phyloP scores from a whole-genome alignment of 2,329 filamentous ascomycete genomes.

The Fusarium sp. region DNA sequence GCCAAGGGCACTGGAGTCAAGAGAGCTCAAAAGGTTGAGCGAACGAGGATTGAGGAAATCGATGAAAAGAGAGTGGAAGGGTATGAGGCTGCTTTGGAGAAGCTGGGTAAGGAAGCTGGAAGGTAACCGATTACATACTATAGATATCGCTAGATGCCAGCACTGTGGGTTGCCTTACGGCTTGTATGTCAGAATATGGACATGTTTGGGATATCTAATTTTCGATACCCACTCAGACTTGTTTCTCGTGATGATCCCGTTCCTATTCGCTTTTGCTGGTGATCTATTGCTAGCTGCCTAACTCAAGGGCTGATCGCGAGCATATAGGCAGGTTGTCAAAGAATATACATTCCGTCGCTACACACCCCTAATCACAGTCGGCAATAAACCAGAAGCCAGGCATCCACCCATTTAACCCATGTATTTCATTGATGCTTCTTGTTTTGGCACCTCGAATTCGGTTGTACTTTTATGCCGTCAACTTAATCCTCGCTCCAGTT shows the following conservation, averaged over 20 bases:
- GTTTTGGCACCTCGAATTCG: neutral
- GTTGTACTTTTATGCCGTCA: neutral
- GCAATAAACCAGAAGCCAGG: neutral
- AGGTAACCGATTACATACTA: slow-evolving; percentile 27
- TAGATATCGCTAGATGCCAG: slow-evolving; percentile 1
- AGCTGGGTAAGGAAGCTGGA: slow-evolving; percentile 68
- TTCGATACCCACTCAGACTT: neutral
- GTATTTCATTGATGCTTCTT: neutral
- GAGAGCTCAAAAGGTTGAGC: slow-evolving; percentile 56
- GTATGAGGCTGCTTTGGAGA: slow-evolving; percentile 67
- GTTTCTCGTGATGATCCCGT: neutral
- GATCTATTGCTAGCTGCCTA: neutral
- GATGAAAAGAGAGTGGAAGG: slow-evolving; percentile 55
- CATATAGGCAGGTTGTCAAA: neutral
- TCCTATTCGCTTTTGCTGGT: neutral
- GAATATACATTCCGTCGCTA: neutral
- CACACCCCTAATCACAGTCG: neutral
- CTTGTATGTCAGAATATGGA: neutral
- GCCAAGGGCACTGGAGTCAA: slow-evolving; percentile 64
- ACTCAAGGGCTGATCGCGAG: neutral
- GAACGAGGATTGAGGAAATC: slow-evolving; percentile 59
- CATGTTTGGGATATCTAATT: neutral
- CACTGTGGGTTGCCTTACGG: neutral
- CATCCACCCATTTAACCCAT: neutral
- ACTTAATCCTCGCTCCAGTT: slow-evolving; percentile 36